phyloP scores from a whole-genome alignment of 2,329 filamentous ascomycete species.

The Fusarium euwallaceae region DNA sequence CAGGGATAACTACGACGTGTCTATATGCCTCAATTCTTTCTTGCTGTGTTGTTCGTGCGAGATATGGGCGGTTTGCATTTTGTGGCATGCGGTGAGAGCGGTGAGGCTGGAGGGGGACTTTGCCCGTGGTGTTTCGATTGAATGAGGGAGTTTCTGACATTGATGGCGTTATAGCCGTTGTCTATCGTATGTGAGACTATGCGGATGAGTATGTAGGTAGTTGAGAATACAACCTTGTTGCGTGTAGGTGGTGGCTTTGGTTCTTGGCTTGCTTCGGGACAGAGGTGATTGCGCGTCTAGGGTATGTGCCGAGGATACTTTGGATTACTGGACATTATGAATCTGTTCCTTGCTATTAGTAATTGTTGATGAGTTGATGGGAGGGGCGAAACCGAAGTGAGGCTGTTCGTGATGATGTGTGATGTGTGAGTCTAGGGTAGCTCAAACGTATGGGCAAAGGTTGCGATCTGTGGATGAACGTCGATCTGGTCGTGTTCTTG shows the following conservation, averaged over 20 bases:
- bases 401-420: background rate
- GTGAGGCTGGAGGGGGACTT: background rate
- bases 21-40: constrained; percentile 16
- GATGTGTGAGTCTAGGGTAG: background rate
- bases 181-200: constrained; percentile 1
- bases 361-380: background rate
- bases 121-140: background rate
- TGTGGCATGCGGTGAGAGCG: constrained; percentile 8
- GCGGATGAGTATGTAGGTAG: background rate
- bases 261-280: background rate
- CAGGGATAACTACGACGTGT: constrained; percentile 6
- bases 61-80: background rate
- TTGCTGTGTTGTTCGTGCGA: constrained; percentile 12
- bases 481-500: background rate
- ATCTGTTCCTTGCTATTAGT: background rate
- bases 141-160: background rate
- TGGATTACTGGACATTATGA: background rate
- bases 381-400: background rate
- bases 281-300: background rate
- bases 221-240: background rate
- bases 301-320: background rate
- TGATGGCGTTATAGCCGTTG: constrained; percentile 1
- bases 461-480: background rate
- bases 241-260: background rate
- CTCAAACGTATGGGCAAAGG: background rate